phyloP scores from a whole-genome alignment of 2,329 filamentous ascomycete species.

The Delphinella strobiligena region DNA sequence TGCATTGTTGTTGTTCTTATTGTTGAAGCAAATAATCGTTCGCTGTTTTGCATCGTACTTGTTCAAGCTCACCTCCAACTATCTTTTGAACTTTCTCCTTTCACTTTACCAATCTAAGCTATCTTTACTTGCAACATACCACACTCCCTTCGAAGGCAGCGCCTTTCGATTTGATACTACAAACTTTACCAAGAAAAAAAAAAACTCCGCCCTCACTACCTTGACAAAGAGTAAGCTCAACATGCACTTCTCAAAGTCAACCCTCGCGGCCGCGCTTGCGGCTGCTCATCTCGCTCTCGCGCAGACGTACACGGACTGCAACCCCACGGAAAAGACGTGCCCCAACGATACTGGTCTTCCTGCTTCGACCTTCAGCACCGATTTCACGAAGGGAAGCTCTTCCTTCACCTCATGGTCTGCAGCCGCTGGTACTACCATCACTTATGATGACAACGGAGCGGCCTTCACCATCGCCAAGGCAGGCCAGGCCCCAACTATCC shows the following conservation, averaged over 20 bases:
- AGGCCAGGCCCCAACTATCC: slow-evolving; percentile 66
- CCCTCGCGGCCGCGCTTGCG: slow-evolving; percentile 24
- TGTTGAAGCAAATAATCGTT: not conserved
- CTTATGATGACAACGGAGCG: slow-evolving; percentile 51
- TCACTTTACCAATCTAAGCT: too few relatives aligned
- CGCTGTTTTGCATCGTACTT: not conserved
- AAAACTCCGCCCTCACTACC: slow-evolving; percentile 1
- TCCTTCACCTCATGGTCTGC: slow-evolving; percentile 47
- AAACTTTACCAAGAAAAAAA: not conserved
- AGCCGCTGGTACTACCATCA: slow-evolving; percentile 53
- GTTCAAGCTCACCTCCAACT: not conserved
- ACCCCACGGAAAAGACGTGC: slow-evolving; percentile 62
- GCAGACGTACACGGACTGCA: slow-evolving; percentile 68
- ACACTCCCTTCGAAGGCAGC: slow-evolving; percentile 2
- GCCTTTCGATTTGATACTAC: not conserved
- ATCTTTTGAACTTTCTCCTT: not conserved
- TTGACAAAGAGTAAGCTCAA: slow-evolving; percentile 11
- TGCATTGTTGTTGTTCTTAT: not conserved
- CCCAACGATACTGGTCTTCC: slow-evolving; percentile 60
- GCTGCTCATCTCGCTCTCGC: slow-evolving; percentile 42
- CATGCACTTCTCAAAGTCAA: slow-evolving; percentile 20
- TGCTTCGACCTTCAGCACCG: slow-evolving; percentile 36
- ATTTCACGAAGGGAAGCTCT: slow-evolving; percentile 45
- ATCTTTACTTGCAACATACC: not conserved
- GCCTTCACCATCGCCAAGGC: slow-evolving; percentile 58